Percentiles rank a stretch among this genome's conserved stretches.
These are phyloP conservation scores for Tylopilus plumbeoviolaceoides DNA, from an alignment of 768 basidiomycete genomes.

Conservation along the genomic window DNA sequence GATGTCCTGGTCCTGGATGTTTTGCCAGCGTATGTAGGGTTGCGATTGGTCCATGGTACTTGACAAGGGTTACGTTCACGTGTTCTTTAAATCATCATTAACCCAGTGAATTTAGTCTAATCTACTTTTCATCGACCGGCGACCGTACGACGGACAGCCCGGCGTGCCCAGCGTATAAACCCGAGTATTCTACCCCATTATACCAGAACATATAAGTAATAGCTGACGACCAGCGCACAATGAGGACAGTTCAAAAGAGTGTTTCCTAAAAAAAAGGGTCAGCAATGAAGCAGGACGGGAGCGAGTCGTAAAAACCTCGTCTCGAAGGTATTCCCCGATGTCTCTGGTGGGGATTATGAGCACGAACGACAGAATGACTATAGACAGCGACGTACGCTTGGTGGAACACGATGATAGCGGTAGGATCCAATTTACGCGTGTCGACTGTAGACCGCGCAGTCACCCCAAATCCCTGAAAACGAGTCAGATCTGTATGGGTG, in stretches of 20 bases:
- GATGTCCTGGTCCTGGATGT: constrained; percentile 54
- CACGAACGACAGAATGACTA: neutral
- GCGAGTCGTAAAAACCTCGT: constrained; percentile 60
- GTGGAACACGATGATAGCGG: constrained; percentile 96
- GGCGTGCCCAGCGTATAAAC: constrained; percentile 5
- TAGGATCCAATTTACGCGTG: constrained; percentile 95
- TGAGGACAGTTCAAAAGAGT: constrained; percentile 51
- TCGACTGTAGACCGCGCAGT: constrained; percentile 94
- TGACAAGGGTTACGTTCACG: neutral
- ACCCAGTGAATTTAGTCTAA: constrained; percentile 8
- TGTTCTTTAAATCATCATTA: neutral
- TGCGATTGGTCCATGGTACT: constrained; percentile 35
- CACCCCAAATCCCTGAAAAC: constrained; percentile 87
- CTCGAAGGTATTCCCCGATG: constrained; percentile 96
- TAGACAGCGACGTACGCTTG: constrained; percentile 62
- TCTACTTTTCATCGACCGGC: constrained; percentile 28
- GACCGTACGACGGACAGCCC: constrained; percentile 30
- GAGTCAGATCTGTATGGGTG: constrained; percentile 5
- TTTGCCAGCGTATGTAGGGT: constrained; percentile 51
- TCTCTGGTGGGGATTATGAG: constrained; percentile 50
- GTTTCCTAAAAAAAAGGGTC: constrained; percentile 55
- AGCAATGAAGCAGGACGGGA: constrained; percentile 9
- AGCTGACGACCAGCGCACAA: constrained; percentile 3
- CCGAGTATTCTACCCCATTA: constrained; percentile 9
- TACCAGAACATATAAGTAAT: constrained; percentile 15